Conservation (phyloP, 176 grass and related monocot species). For the Aegilops bicornis region DNA sequence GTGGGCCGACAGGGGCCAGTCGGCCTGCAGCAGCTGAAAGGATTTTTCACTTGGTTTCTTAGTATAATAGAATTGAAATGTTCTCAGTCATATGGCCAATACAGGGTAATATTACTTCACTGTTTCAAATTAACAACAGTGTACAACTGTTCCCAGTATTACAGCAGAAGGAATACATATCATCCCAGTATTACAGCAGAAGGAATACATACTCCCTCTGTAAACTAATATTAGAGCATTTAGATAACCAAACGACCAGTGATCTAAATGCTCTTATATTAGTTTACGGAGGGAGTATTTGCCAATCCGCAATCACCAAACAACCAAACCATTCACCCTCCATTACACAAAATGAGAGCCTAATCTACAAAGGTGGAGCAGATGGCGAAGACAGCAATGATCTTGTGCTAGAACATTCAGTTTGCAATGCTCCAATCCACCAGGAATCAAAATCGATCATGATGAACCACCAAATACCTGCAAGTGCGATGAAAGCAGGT, state of each 20-base stretch:
- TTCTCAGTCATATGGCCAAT: too few species aligned
- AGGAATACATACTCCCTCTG: too few species aligned
- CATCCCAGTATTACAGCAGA: too few species aligned
- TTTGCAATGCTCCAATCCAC: neutral
- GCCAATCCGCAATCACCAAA: neutral
- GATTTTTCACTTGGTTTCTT: too few species aligned
- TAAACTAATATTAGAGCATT: too few species aligned
- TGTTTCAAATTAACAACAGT: neutral
- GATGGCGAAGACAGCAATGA: neutral
- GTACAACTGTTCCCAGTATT: neutral
- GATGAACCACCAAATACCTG: conserved; percentile 61
- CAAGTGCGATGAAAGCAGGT: neutral
- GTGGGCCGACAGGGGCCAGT: too few species aligned
- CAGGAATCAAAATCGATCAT: conserved; percentile 1
- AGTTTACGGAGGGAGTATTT: neutral
- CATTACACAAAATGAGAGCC: neutral
- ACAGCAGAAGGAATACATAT: neutral
- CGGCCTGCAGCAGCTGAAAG: too few species aligned
- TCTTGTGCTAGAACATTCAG: conserved; percentile 8
- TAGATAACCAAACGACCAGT: too few species aligned
- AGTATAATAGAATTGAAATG: too few species aligned
- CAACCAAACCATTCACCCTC: neutral
- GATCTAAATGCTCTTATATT: too few species aligned
- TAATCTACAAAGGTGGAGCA: neutral
- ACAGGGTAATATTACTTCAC: neutral